A percentile compares a stretch with the other conserved stretches of the same genome.
Conservation (phyloP, 2,329 filamentous ascomycete genomes). For the Arthrobotrys sphaeroides region DNA sequence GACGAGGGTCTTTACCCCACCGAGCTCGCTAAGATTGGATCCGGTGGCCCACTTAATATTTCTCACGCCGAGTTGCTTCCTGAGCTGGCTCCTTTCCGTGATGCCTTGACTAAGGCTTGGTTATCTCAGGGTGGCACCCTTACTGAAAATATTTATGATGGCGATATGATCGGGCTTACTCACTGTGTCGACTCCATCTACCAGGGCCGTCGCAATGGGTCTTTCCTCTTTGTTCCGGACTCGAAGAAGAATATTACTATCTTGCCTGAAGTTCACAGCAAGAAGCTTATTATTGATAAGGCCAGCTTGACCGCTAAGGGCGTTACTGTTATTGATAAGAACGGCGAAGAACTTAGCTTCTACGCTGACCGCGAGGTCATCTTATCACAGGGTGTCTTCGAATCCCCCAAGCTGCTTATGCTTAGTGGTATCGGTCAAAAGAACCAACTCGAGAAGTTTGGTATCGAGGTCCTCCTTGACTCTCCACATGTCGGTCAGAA, state of each 20-base stretch:
- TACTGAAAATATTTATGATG: slow-evolving; percentile 68
- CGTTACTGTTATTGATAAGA: slow-evolving; percentile 64
- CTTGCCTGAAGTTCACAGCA: slow-evolving; percentile 65
- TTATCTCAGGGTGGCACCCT: slow-evolving; percentile 65
- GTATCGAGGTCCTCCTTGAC: slow-evolving; percentile 60
- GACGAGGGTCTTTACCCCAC: slow-evolving; percentile 60
- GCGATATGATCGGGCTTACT: slow-evolving; percentile 67
- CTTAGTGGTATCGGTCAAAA: slow-evolving; percentile 65
- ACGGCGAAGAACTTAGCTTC: slow-evolving; percentile 63
- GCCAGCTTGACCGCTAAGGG: slow-evolving; percentile 62
- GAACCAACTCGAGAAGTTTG: slow-evolving; percentile 61
- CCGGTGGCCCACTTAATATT: slow-evolving; percentile 30
- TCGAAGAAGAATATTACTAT: slow-evolving; percentile 69
- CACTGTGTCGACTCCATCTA: slow-evolving; percentile 69
- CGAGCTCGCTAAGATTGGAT: slow-evolving; percentile 28
- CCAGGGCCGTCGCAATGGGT: slow-evolving; percentile 67
- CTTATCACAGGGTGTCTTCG: slow-evolving; percentile 66
- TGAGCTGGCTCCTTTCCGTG: slow-evolving; percentile 59
- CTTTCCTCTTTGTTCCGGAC: slow-evolving; percentile 65
- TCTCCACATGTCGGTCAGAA: slow-evolving; percentile 62
- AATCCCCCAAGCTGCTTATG: slow-evolving; percentile 68
- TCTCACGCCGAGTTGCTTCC: slow-evolving; percentile 61
- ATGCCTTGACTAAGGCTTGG: slow-evolving; percentile 67
- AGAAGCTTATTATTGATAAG: slow-evolving; percentile 67
- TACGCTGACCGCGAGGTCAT: slow-evolving; percentile 65